Percentiles rank a stretch among this genome's conserved stretches.
These are phyloP conservation scores for Blastobotrys proliferans DNA, from an alignment of 1,139 yeast species.

Conservation along the genomic window DNA sequence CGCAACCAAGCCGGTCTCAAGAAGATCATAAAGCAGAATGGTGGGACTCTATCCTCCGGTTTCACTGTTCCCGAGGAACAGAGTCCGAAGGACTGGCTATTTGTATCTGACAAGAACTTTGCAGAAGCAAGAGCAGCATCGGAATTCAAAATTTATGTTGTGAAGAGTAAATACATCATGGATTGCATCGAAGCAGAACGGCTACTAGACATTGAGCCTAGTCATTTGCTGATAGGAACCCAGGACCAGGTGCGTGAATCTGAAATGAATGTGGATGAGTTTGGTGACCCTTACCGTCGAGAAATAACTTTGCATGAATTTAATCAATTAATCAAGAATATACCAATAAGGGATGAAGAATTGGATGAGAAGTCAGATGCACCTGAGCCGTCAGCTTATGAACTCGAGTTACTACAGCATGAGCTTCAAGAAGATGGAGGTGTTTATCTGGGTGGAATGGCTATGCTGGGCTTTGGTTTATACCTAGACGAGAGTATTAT, in stretches of 20 bases:
- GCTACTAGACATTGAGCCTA: conserved; percentile 57
- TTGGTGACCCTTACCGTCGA: conserved; percentile 31
- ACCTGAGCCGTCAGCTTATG: conserved; percentile 6
- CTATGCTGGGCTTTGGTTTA: neutral
- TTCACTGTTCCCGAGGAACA: neutral
- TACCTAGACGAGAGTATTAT: too few species aligned
- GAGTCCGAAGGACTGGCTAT: too few species aligned
- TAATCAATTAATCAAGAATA: conserved; percentile 13
- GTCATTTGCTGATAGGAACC: conserved; percentile 41
- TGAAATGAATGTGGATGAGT: conserved; percentile 25
- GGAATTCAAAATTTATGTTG: neutral
- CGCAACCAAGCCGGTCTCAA: too few species aligned
- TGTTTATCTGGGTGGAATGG: conserved; percentile 1
- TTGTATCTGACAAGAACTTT: too few species aligned
- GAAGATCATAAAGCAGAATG: neutral
- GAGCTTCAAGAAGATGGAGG: conserved; percentile 1
- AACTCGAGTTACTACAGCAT: conserved; percentile 1
- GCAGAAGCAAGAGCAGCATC: too few species aligned
- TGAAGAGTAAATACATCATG: conserved; percentile 52
- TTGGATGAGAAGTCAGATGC: neutral
- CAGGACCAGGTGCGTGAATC: conserved; percentile 14
- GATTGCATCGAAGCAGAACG: conserved; percentile 51
- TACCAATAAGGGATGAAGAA: conserved; percentile 9
- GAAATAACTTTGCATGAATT: conserved; percentile 17
- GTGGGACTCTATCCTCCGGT: neutral